These are phyloP conservation scores for Sclerotinia subarctica DNA, from an alignment of 2,329 filamentous ascomycete genomes.

Conservation along the genomic window DNA sequence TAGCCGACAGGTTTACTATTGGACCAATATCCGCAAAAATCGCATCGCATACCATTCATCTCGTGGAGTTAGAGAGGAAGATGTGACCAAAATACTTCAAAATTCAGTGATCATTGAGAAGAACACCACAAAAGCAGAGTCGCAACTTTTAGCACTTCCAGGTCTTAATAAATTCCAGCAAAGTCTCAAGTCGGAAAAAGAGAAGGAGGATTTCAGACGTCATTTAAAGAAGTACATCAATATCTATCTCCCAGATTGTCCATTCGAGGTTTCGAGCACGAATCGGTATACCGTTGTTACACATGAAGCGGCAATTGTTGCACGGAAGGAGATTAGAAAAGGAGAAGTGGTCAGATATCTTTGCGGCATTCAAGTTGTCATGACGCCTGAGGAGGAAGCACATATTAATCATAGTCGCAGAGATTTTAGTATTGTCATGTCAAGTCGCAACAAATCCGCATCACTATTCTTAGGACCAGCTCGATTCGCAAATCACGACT, in stretches of 20 bases:
- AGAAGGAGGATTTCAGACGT: conserved; percentile 80
- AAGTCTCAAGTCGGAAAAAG: conserved; percentile 67
- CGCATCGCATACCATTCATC: conserved; percentile 80
- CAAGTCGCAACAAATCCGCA: conserved; percentile 83
- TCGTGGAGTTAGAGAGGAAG: conserved; percentile 68
- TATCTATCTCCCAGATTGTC: conserved; percentile 89
- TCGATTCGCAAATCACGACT: conserved; percentile 96
- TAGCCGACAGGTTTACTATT: conserved; percentile 75
- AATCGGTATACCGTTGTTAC: conserved; percentile 92
- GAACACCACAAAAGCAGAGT: conserved; percentile 67
- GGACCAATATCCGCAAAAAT: conserved; percentile 95
- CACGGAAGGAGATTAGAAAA: conserved; percentile 72
- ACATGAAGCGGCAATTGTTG: conserved; percentile 84
- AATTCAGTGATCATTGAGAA: conserved; percentile 70
- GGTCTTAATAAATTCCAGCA: conserved; percentile 71
- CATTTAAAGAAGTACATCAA: conserved; percentile 89
- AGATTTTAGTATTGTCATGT: conserved; percentile 96
- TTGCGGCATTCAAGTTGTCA: conserved; percentile 83
- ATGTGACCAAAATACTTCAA: conserved; percentile 59
- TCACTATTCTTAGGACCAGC: conserved; percentile 93
- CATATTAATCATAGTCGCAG: conserved; percentile 77
- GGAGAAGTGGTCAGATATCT: conserved; percentile 90
- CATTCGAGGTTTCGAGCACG: conserved; percentile 89
- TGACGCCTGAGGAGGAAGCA: conserved; percentile 87
- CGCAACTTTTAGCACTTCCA: conserved; percentile 66